Conservation (phyloP, 2,329 filamentous ascomycete genomes). For the Penicillium decumbens region DNA sequence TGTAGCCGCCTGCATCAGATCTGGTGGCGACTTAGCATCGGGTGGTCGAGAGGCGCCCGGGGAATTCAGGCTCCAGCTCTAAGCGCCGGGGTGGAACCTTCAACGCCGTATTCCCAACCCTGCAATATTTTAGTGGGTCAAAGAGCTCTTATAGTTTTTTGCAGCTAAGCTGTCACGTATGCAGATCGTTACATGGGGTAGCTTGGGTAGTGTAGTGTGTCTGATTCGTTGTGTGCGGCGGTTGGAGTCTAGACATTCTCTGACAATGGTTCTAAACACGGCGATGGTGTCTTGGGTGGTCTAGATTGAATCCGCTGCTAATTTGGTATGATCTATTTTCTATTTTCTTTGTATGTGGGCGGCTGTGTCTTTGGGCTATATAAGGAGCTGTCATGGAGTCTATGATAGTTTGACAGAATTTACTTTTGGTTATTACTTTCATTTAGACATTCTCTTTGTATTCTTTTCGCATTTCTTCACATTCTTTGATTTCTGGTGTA, state of each 20-base stretch:
- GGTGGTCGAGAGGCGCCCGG: constrained; percentile 25
- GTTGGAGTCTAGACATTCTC: constrained; percentile 2
- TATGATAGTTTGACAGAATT: not conserved
- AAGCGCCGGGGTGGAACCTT: constrained; percentile 28
- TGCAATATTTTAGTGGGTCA: not conserved
- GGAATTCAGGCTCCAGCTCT: constrained; percentile 12
- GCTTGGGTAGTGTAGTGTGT: not conserved
- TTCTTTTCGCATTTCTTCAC: not conserved
- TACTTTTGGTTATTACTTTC: not conserved
- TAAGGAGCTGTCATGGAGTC: not conserved
- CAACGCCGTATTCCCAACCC: not conserved
- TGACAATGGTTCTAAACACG: not conserved
- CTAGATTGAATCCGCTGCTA: constrained; percentile 10
- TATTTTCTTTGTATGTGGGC: not conserved
- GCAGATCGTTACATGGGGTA: not conserved
- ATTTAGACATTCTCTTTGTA: not conserved
- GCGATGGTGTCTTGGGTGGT: not conserved
- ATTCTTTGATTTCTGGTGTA: not conserved
- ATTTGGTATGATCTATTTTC: constrained; percentile 15
- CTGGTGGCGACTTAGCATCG: constrained; percentile 5
- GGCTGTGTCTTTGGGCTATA: constrained; percentile 3
- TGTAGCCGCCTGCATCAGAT: constrained; percentile 21
- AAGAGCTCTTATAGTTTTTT: constrained; percentile 1
- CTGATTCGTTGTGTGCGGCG: not conserved
- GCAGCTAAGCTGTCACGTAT: not conserved